Conservation (phyloP, 495 filamentous ascomycete species). For the Thozetella sp. region DNA sequence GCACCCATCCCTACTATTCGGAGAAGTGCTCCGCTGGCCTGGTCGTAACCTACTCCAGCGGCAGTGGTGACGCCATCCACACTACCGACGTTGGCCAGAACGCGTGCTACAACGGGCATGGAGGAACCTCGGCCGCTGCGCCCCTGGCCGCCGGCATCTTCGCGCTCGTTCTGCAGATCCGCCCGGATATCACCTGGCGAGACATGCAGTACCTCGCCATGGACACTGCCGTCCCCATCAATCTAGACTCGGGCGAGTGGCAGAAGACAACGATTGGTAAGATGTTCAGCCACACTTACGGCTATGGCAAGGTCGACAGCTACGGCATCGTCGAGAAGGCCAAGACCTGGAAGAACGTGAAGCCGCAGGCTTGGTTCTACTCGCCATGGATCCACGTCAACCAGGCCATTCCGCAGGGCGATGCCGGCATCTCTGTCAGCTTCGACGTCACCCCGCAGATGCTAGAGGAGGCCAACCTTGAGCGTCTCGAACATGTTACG, state of each 20-base stretch:
- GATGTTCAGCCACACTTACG: slow-evolving; percentile 90
- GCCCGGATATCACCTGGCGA: slow-evolving; percentile 89
- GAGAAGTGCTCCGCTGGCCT: slow-evolving; percentile 94
- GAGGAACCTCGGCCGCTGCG: slow-evolving; percentile 95
- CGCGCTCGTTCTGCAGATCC: slow-evolving; percentile 84
- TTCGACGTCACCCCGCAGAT: slow-evolving; percentile 79
- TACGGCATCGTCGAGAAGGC: slow-evolving; percentile 85
- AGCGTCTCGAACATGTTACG: slow-evolving; percentile 88
- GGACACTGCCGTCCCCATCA: slow-evolving; percentile 80
- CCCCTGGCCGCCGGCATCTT: slow-evolving; percentile 90
- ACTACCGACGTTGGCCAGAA: slow-evolving; percentile 93
- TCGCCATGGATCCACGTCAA: slow-evolving; percentile 93
- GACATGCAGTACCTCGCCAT: slow-evolving; percentile 92
- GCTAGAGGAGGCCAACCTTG: slow-evolving; percentile 80
- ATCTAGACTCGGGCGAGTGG: slow-evolving; percentile 74
- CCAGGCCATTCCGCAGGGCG: slow-evolving; percentile 83
- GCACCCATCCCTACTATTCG: slow-evolving; percentile 87
- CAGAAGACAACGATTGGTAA: slow-evolving; percentile 77
- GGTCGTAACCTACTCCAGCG: slow-evolving; percentile 95
- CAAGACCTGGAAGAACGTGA: slow-evolving; percentile 83
- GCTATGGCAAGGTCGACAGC: slow-evolving; percentile 91
- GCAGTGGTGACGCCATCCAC: slow-evolving; percentile 84
- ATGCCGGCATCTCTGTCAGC: slow-evolving; percentile 72
- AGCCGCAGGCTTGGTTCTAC: slow-evolving; percentile 95
- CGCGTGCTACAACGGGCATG: slow-evolving; percentile 75